Evolutionary conservation across 1,284 basidiomycete genomes (phyloP).

Genomic region (Inonotus hispidus): DNA sequence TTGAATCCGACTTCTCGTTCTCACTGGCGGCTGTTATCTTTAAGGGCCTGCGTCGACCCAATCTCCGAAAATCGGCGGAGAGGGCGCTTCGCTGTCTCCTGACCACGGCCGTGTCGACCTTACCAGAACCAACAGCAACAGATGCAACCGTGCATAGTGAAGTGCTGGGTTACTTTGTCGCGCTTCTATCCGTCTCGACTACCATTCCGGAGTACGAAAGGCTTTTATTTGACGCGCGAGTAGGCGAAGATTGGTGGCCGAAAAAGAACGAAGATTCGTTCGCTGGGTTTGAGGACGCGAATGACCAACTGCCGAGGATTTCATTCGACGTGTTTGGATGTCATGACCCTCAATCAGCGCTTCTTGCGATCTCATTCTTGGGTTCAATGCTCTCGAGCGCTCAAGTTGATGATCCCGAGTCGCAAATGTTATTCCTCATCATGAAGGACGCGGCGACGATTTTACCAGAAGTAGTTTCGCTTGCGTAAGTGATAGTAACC

Average conservation of each 20-base stretch:
- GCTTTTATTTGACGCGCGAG: constrained; percentile 57
- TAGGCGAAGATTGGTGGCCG: constrained; percentile 45
- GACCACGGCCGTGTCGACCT: constrained; percentile 47
- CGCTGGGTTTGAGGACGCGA: constrained; percentile 39
- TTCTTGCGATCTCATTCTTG: constrained; percentile 72
- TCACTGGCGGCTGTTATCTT: constrained; percentile 78
- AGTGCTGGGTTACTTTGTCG: constrained; percentile 77
- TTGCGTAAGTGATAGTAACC: constrained; percentile 52
- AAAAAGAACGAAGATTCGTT: constrained; percentile 29
- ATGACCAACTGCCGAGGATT: constrained; percentile 47
- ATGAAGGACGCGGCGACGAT: constrained; percentile 68
- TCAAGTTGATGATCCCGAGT: constrained; percentile 77
- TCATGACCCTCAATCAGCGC: constrained; percentile 58
- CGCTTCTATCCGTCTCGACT: constrained; percentile 67
- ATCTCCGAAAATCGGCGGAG: constrained; percentile 56
- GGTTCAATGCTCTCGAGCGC: constrained; percentile 74
- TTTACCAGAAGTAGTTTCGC: constrained; percentile 71
- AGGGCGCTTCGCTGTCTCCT: constrained; percentile 53
- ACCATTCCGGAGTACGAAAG: constrained; percentile 48
- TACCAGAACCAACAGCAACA: constrained; percentile 34
- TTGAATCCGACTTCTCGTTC: constrained; percentile 77
- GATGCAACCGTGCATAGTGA: constrained; percentile 46
- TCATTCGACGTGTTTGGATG: constrained; percentile 59
- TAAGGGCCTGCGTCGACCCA: constrained; percentile 75
- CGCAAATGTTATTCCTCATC: constrained; percentile 73